Percentiles rank a stretch among this genome's conserved stretches.
Conservation (phyloP, 805 yeast species). For the Hanseniaspora clermontiae region DNA sequence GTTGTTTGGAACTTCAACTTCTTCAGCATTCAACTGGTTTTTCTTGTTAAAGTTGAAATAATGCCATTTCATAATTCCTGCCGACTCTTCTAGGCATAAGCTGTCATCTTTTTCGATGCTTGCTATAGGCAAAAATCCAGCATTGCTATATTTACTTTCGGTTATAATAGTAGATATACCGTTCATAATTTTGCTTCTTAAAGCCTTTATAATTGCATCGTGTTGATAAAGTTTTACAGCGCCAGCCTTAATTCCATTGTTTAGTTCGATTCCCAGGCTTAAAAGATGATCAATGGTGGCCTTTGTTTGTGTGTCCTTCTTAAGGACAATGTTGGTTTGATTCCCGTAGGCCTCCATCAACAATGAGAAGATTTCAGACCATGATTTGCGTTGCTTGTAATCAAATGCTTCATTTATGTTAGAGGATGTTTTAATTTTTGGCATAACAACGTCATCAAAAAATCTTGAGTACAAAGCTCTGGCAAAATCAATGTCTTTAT, state of each 20-base stretch:
- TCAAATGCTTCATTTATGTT: not conserved
- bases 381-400: not conserved
- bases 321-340: not conserved
- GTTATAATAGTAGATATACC: not conserved
- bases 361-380: not conserved
- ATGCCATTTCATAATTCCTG: conserved; percentile 3
- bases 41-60: not conserved
- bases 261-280: not conserved
- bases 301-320: not conserved
- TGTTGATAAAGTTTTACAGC: not conserved
- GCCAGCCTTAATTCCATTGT: not conserved
- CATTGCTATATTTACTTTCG: not conserved
- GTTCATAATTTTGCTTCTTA: conserved; percentile 1
- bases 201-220: conserved; percentile 1
- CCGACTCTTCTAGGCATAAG: not conserved
- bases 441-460: not conserved
- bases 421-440: not conserved
- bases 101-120: not conserved
- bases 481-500: conserved; percentile 9
- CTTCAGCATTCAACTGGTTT: not conserved
- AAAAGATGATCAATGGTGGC: not conserved
- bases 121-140: not conserved
- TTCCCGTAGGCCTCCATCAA: not conserved
- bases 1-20: not conserved
- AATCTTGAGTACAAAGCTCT: not conserved